A percentile compares a stretch with the other conserved stretches of the same genome.
phyloP scores from a whole-genome alignment of 2,329 filamentous ascomycete genomes.

The Curvularia lunata region DNA sequence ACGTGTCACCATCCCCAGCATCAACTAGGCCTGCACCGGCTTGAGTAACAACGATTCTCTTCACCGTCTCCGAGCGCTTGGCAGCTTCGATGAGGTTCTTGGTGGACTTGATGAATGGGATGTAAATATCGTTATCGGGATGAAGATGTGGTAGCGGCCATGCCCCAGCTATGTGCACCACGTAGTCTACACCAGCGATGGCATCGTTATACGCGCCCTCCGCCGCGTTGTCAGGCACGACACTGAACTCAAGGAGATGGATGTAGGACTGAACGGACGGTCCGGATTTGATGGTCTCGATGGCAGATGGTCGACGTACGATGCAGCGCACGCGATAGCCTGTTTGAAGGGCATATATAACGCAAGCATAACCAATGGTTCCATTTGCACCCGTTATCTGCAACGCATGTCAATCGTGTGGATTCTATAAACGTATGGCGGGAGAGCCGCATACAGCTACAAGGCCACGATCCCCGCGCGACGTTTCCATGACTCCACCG shows the following conservation, averaged over 20 bases:
- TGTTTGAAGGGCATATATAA: constrained; percentile 32
- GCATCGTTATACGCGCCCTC: constrained; percentile 39
- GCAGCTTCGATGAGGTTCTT: constrained; percentile 39
- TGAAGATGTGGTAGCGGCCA: constrained; percentile 43
- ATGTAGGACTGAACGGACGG: constrained; percentile 35
- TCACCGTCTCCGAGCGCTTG: constrained; percentile 31
- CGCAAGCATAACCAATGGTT: constrained; percentile 43
- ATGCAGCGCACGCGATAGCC: constrained; percentile 45
- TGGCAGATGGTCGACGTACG: constrained; percentile 38
- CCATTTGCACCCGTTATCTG: constrained; percentile 48
- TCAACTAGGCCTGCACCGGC: constrained; percentile 43
- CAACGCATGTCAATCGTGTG: constrained; percentile 2
- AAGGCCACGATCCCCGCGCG: constrained; percentile 22
- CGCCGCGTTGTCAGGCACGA: constrained; percentile 40
- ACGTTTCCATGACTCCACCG: neutral
- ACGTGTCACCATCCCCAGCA: constrained; percentile 41
- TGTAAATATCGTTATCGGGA: constrained; percentile 44
- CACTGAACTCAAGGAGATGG: constrained; percentile 30
- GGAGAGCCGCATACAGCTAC: constrained; percentile 31
- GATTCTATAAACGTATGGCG: neutral
- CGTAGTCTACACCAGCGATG: constrained; percentile 30
- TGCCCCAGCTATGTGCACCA: constrained; percentile 44
- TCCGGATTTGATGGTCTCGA: constrained; percentile 31
- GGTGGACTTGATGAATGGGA: constrained; percentile 43
- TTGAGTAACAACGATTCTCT: constrained; percentile 43